Percentiles rank a stretch among this genome's conserved stretches.
phyloP scores from a whole-genome alignment of 306 rosid genomes.

The Casuarina cunninghamiana region DNA sequence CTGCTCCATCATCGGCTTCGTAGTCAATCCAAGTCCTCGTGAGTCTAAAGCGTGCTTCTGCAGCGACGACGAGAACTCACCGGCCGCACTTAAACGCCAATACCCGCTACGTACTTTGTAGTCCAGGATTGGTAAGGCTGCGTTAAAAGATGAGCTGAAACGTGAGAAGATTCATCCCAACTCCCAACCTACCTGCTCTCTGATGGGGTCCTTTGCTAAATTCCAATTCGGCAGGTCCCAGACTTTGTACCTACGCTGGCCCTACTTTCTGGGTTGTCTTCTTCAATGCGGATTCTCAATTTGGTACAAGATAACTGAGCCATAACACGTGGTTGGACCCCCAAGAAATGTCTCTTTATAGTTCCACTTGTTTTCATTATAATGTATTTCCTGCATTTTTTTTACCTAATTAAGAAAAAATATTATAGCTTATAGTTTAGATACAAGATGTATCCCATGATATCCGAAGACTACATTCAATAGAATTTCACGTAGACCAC shows the following conservation, averaged over 20 bases:
- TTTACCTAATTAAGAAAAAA: no score
- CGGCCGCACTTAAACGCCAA: background rate
- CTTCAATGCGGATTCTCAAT: background rate
- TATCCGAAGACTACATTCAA: no score
- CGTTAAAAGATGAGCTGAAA: no score
- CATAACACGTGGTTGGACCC: background rate
- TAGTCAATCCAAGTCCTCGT: background rate
- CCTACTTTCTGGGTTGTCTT: background rate
- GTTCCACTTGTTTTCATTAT: no score
- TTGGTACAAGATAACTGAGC: background rate
- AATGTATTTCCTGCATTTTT: no score
- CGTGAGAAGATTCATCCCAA: conserved; percentile 14
- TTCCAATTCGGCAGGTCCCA: background rate
- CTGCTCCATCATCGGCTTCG: background rate
- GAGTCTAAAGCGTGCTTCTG: conserved; percentile 2
- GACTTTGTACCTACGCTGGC: background rate
- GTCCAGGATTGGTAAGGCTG: background rate
- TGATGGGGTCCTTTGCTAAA: conserved; percentile 21
- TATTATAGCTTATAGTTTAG: no score
- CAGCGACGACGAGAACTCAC: background rate
- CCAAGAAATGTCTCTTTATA: no score
- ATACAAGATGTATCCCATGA: no score
- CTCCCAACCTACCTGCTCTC: conserved; percentile 40
- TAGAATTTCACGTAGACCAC: no score
- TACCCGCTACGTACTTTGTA: no score